phyloP scores from a whole-genome alignment of 257 asterid species.

The Linderniella brevidens region DNA sequence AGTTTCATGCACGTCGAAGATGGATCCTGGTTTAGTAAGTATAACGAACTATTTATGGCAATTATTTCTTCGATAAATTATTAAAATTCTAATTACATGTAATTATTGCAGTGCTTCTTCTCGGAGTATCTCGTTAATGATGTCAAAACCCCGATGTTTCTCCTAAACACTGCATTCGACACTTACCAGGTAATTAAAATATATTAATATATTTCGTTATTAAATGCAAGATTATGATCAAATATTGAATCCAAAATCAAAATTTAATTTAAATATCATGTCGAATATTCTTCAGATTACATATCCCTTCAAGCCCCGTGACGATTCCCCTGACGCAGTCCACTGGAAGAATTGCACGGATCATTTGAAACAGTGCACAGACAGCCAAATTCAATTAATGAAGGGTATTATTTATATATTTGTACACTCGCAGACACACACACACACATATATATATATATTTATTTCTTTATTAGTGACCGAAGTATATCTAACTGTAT shows the following conservation, averaged over 20 bases:
- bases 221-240: too few species aligned
- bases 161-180: background rate
- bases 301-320: too few species aligned
- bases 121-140: background rate
- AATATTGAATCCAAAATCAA: too few species aligned
- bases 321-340: too few species aligned
- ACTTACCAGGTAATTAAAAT: background rate
- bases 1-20: background rate
- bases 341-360: too few species aligned
- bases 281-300: too few species aligned
- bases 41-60: background rate
- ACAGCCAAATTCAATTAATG: too few species aligned
- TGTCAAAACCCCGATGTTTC: background rate
- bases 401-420: too few species aligned
- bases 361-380: too few species aligned
- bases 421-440: too few species aligned
- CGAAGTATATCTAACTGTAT: background rate
- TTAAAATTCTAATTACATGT: background rate
- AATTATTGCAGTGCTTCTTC: background rate
- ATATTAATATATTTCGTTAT: background rate
- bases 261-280: too few species aligned
- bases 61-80: background rate
- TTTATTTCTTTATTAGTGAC: background rate
- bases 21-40: conserved; percentile 1
- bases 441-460: too few species aligned